Evolutionary conservation across 495 filamentous ascomycete species (phyloP), one percentile per base, ranked within the genome.

Genomic region (Endocarpon pusillum): DNA sequence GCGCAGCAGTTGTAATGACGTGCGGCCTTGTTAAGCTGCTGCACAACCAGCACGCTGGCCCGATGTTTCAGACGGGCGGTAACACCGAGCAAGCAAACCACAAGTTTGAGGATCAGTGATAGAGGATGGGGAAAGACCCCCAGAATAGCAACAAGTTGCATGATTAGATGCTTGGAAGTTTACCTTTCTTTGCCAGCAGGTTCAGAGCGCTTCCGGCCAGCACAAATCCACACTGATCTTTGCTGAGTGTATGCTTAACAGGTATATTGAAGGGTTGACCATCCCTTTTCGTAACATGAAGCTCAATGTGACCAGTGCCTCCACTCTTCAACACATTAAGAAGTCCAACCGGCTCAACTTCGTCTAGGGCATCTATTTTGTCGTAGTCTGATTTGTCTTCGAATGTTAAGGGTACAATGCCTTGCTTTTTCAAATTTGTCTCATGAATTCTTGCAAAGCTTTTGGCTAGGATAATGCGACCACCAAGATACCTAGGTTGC

Each of bases 351-450:
- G 86, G 94, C 5, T 55, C 60, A 20, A 94, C 81, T 35, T 72
- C 61, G 51, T 97, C 89, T 41, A 82, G 80, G 1, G 82, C 81
- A 21, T 66, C 58, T 30, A 97, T 75, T 33, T 56, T 55, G 40
- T 86, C 82, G 50, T 97, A 97, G 51, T 96, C 91, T n/a, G 58
- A 61, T 48, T 80, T 79, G 47, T 89, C 65, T 2, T 59, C 81
- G 46, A 97, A 93, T 0, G 81, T 91, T 40, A 97, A 58, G 0
- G 89, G 89, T 15, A 94, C 84, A 11, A 97, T 78, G 38, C 89
- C 89, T 62, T 97, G 89, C 65, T 97, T 96, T 75, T 97, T 97
- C 20, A 97, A 61, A 58, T 97, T 97, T 12, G 89, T 94, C 66
- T 97, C 91, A 60, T 97, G 89, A 55, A 97, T 97, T 27, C 89